A percentile compares a stretch with the other conserved stretches of the same genome.
These are phyloP conservation scores for Ogataea parapolymorpha DNA, from an alignment of 805 yeast species.

Conservation along the genomic window DNA sequence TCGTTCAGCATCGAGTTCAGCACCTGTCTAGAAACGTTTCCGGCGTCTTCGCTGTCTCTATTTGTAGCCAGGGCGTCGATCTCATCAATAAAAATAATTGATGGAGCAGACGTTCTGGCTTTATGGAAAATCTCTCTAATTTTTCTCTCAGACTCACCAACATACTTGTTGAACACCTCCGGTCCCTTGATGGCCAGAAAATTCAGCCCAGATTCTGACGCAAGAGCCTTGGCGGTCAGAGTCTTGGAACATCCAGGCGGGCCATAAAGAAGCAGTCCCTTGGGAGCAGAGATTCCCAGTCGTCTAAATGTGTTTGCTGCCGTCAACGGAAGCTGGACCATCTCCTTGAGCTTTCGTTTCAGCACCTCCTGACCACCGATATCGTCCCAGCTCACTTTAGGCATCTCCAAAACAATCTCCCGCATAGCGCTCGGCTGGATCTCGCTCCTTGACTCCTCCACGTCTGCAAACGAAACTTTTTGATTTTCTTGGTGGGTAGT, in stretches of 20 bases:
- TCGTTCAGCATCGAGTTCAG: constrained; percentile 89
- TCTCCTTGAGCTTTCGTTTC: constrained; percentile 79
- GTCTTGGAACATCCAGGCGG: constrained; percentile 99
- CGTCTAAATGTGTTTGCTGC: constrained; percentile 72
- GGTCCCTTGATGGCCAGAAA: constrained; percentile 97
- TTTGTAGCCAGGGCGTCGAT: constrained; percentile 89
- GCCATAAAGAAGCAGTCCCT: constrained; percentile 89
- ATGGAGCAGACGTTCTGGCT: constrained; percentile 90
- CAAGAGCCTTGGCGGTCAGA: constrained; percentile 89
- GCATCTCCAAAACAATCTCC: constrained; percentile 90
- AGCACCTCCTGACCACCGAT: constrained; percentile 92
- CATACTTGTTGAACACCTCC: constrained; percentile 88
- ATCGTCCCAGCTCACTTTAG: constrained; percentile 89
- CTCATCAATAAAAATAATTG: constrained; percentile 94
- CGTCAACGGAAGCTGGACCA: constrained; percentile 86
- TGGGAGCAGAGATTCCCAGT: constrained; percentile 86
- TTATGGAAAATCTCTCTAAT: constrained; percentile 90
- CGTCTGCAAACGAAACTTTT: constrained; percentile 51
- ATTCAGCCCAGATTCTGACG: constrained; percentile 92
- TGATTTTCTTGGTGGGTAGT: constrained; percentile 31
- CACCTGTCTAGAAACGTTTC: constrained; percentile 78
- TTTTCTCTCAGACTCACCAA: constrained; percentile 94
- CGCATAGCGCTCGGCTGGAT: constrained; percentile 96
- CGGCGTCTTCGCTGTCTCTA: constrained; percentile 57
- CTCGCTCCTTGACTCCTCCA: constrained; percentile 71